Base-by-base conservation (phyloP, 148 eudicot genomes). In the Cornus florida region DNA sequence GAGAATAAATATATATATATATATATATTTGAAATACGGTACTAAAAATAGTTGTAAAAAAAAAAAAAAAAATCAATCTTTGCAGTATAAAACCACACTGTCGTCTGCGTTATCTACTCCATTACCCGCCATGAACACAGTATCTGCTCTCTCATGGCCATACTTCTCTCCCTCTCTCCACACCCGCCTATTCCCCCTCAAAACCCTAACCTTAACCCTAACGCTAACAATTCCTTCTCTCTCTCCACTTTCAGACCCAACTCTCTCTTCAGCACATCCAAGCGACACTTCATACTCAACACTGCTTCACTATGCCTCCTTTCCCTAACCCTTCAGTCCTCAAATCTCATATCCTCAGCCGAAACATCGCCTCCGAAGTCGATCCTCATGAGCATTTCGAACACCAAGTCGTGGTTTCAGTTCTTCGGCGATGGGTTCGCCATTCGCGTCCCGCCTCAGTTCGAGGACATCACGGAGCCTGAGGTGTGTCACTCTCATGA, bases 351-450 rank as follows among this genome's bases (percentile, higher is more conserved):
- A 41, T 80, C 87, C 43, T 82, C 80, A 3, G 78, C 84, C 48
- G 78, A 79, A 69, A 14, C 77, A 12, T 6, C 81, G 32, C 48
- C 89, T 67, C 43, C 92, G 23, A 89, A 90, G 68, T 90, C 95
- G 7, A 82, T 90, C 48, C 86, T 96, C 50, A 87, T 92, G 0
- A 91, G 86, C 24, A 90, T 96, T 83, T 86, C 88, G 5, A 96
- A 92, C 79, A 96, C 99, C 32, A 92, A 89, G 82, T 94, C 97
- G 19, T 96, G 99, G 99, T 89, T 86, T 79, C 98, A 87, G 79
- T 96, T 94, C 68, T 96, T 69, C 75, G 99, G 99, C 22, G 90
- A 88, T 75, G 98, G 99, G 56, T 96, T 96, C 41, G 86, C 91
- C 72, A 96, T 96, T 80, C 91, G 99, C 17, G 90, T 96, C 57